phyloP scores from a whole-genome alignment of 371 early-diverging fungal species.

The Conidiobolus incongruus region DNA sequence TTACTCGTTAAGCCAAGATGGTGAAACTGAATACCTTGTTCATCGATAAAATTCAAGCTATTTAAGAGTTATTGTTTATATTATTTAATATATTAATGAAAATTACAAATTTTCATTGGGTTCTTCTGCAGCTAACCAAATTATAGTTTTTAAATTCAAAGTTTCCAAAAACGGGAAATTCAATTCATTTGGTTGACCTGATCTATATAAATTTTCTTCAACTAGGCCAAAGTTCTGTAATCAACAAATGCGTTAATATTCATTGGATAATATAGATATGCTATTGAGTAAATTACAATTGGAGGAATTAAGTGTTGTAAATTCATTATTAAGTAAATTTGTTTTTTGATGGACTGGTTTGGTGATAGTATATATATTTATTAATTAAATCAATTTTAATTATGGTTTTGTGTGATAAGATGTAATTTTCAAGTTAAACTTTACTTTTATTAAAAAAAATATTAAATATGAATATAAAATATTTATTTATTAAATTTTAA shows the following conservation, averaged over 20 bases:
- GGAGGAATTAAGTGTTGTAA: constrained; percentile 60
- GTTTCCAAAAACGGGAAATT: constrained; percentile 93
- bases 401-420: no score
- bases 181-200: constrained; percentile 94
- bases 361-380: no score
- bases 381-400: no score
- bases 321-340: no score
- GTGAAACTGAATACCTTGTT: constrained; percentile 80
- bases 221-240: constrained; percentile 84
- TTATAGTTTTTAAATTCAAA: constrained; percentile 72
- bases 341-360: no score
- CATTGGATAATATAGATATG: not conserved
- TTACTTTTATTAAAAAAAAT: no score
- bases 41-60: constrained; percentile 85
- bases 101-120: constrained; percentile 81
- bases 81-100: no score
- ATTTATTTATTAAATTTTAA: no score
- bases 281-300: no score
- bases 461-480: no score
- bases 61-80: no score
- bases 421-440: no score
- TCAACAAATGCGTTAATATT: not conserved
- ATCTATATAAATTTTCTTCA: constrained; percentile 87
- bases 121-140: constrained; percentile 89
- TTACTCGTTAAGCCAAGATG: constrained; percentile 57